Percentiles rank a stretch among this genome's conserved stretches.
phyloP scores from a whole-genome alignment of 1,284 basidiomycete species.

The Spongiforma sp. region DNA sequence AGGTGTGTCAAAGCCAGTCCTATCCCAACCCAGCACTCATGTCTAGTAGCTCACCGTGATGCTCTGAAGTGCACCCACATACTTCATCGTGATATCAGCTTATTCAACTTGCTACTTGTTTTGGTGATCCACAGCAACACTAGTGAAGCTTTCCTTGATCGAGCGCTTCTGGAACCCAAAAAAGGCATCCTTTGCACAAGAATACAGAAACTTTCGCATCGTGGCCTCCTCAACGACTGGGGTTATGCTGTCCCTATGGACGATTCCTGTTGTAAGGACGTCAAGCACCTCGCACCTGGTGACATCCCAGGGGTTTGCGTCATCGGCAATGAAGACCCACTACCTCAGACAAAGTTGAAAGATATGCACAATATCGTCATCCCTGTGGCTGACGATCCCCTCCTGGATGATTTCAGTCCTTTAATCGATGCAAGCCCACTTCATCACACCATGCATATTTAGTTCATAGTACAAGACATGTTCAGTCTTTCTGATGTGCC shows the following conservation, averaged over 20 bases:
- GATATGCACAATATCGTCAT: not conserved
- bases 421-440: not conserved
- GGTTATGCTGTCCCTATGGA: not conserved
- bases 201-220: not conserved
- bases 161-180: not conserved
- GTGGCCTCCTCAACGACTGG: not conserved
- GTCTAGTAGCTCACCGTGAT: constrained; percentile 6
- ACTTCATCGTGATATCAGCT: constrained; percentile 5
- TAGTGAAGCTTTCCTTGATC: not conserved
- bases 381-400: not conserved
- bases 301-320: not conserved
- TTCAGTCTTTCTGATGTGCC: not conserved
- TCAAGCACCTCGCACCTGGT: not conserved
- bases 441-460: not conserved
- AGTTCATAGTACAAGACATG: not conserved
- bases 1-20: not conserved
- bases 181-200: not conserved
- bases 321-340: not conserved
- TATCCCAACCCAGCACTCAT: not conserved
- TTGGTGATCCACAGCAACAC: not conserved
- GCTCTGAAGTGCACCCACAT: not conserved
- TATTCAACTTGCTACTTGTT: constrained; percentile 7
- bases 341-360: not conserved
- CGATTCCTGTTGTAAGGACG: not conserved
- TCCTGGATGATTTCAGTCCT: not conserved